Conservation (phyloP, 768 basidiomycete genomes). For the Pholiota conissans region DNA sequence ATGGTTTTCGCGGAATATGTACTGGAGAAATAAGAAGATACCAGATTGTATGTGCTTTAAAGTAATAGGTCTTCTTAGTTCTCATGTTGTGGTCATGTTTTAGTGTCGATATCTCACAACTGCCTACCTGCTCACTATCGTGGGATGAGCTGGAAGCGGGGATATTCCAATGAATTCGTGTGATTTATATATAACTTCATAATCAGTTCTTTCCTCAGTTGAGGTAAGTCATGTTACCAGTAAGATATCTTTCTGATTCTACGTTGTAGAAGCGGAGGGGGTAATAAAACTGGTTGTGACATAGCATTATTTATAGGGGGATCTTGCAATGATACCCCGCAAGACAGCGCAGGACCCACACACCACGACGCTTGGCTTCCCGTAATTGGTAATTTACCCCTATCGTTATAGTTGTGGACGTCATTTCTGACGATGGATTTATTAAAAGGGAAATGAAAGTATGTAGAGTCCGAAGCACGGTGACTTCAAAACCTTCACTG, state of each 20-base stretch:
- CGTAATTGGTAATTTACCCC: not conserved
- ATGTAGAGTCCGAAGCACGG: not conserved
- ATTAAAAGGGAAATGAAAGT: not conserved
- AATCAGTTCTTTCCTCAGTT: not conserved
- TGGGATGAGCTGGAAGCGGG: not conserved
- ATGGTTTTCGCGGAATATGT: not conserved
- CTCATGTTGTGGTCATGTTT: not conserved
- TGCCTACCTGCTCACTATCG: not conserved
- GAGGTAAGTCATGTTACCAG: not conserved
- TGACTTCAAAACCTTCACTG: not conserved
- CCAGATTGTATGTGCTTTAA: not conserved
- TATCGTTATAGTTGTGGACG: not conserved
- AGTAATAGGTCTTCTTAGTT: not conserved
- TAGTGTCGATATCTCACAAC: not conserved
- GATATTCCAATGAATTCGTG: not conserved
- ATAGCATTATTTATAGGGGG: not conserved
- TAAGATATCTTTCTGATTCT: not conserved
- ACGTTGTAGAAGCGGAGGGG: too few species aligned
- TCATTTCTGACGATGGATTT: not conserved
- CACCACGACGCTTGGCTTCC: not conserved
- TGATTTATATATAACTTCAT: not conserved
- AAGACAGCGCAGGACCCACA: not conserved
- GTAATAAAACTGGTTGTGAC: too few species aligned
- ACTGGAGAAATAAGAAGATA: not conserved
- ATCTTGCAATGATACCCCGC: not conserved